A percentile compares a stretch with the other conserved stretches of the same genome.
Evolutionary conservation across 306 rosid genomes (phyloP).

Genomic region (Inga leiocalycina): DNA sequence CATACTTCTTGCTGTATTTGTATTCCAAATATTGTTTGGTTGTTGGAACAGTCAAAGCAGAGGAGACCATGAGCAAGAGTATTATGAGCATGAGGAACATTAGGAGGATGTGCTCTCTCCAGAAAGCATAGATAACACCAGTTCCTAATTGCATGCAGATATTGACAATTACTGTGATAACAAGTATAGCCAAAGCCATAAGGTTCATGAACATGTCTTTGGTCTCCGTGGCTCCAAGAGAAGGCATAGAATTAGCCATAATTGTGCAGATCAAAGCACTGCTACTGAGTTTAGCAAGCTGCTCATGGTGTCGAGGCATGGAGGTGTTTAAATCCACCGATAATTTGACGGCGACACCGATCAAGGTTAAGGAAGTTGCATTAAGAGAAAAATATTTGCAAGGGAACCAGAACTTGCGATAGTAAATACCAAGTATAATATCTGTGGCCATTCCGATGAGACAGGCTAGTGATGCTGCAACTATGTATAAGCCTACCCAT

Average conservation of each 20-base stretch:
- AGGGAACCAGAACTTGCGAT: constrained; percentile 79
- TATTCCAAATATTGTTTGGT: constrained; percentile 59
- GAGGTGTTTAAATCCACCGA: constrained; percentile 82
- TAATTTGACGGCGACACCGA: constrained; percentile 65
- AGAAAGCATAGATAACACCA: constrained; percentile 78
- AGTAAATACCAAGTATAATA: constrained; percentile 55
- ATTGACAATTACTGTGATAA: constrained; percentile 71
- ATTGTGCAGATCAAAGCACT: constrained; percentile 68
- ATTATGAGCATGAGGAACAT: constrained; percentile 73
- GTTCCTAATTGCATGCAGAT: constrained; percentile 77
- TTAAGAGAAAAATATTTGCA: constrained; percentile 67
- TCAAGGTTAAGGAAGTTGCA: constrained; percentile 77
- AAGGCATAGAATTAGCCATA: constrained; percentile 81
- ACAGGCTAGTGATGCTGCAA: constrained; percentile 68
- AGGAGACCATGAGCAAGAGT: constrained; percentile 54
- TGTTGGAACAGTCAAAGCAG: constrained; percentile 61
- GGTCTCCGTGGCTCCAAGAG: constrained; percentile 75
- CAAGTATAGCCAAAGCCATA: constrained; percentile 76
- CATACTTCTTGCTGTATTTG: constrained; percentile 44
- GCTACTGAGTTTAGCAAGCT: constrained; percentile 81
- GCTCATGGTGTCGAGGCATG: constrained; percentile 78
- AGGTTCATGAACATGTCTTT: constrained; percentile 65
- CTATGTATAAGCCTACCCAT: constrained; percentile 90
- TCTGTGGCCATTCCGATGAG: constrained; percentile 66
- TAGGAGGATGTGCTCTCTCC: constrained; percentile 60